phyloP scores from a whole-genome alignment of 495 filamentous ascomycete genomes.

The Haplographium delicatum region DNA sequence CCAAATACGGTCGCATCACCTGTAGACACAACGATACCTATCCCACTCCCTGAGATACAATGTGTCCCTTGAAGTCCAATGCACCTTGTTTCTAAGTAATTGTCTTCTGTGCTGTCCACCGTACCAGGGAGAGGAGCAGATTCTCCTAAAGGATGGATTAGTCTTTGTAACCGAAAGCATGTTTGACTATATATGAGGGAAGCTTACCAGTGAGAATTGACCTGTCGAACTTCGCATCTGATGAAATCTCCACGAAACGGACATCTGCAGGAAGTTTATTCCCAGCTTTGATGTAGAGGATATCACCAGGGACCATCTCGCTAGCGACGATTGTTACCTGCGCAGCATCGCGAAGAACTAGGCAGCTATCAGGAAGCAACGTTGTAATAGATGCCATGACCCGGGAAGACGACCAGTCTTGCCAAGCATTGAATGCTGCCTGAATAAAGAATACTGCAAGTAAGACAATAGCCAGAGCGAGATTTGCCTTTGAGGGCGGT shows the following conservation, averaged over 20 bases:
- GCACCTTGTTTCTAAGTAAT: conserved; percentile 69
- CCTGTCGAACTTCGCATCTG: conserved; percentile 66
- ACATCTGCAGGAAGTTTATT: conserved; percentile 67
- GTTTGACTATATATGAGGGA: neutral
- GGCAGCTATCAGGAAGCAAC: conserved; percentile 63
- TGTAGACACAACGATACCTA: conserved; percentile 57
- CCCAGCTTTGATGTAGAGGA: conserved; percentile 56
- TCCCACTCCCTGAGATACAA: conserved; percentile 59
- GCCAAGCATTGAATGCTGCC: conserved; percentile 62
- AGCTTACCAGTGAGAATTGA: conserved; percentile 59
- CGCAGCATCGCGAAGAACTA: conserved; percentile 53
- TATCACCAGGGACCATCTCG: conserved; percentile 64
- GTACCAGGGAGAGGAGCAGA: conserved; percentile 55
- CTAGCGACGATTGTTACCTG: conserved; percentile 43
- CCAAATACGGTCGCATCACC: conserved; percentile 28
- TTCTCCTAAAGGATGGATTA: conserved; percentile 38
- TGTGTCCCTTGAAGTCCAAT: conserved; percentile 70
- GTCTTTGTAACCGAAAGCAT: neutral
- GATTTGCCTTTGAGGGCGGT: conserved; percentile 57
- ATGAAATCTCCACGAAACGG: conserved; percentile 56
- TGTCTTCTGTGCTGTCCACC: conserved; percentile 56
- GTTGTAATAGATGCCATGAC: conserved; percentile 61
- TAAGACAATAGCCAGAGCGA: conserved; percentile 62
- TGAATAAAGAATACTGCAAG: conserved; percentile 61
- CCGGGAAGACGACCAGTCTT: conserved; percentile 56